These are phyloP conservation scores for Malassezia sympodialis DNA, from an alignment of 1,284 basidiomycete genomes.

Conservation along the genomic window DNA sequence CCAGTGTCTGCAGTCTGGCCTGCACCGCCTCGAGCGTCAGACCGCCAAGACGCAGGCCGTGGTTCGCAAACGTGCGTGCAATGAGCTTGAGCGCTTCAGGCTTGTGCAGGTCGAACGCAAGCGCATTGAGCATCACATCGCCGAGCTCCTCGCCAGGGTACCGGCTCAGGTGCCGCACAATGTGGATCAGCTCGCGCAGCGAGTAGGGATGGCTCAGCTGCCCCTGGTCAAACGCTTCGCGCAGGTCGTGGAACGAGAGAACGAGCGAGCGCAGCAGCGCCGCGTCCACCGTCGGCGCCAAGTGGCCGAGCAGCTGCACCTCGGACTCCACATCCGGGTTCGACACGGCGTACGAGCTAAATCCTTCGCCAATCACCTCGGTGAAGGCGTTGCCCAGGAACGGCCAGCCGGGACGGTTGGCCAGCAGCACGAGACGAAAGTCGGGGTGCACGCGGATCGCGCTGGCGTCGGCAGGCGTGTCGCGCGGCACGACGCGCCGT, in stretches of 20 bases:
- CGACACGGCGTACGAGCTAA: conserved; percentile 43
- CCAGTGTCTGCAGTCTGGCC: conserved; percentile 19
- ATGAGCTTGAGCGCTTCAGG: conserved; percentile 48
- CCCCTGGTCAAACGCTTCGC: conserved; percentile 44
- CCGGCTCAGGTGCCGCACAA: conserved; percentile 47
- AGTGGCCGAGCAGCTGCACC: conserved; percentile 39
- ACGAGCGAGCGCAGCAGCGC: conserved; percentile 42
- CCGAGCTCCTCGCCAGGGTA: conserved; percentile 47
- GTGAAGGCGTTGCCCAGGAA: conserved; percentile 48
- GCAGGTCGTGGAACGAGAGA: conserved; percentile 47
- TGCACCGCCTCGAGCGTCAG: conserved; percentile 34
- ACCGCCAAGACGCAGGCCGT: conserved; percentile 34
- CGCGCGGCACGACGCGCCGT: conserved; percentile 32
- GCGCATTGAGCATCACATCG: conserved; percentile 47
- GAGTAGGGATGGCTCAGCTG: conserved; percentile 47
- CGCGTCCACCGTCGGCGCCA: conserved; percentile 37
- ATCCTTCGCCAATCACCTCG: conserved; percentile 47
- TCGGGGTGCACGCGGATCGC: conserved; percentile 43
- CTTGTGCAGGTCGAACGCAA: conserved; percentile 48
- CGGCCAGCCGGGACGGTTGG: conserved; percentile 48
- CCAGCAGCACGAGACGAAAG: conserved; percentile 49
- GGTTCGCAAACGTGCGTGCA: conserved; percentile 32
- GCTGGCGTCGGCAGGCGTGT: conserved; percentile 5
- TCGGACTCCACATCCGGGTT: conserved; percentile 48
- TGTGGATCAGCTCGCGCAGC: conserved; percentile 48